Evolutionary conservation across 2,329 filamentous ascomycete genomes (phyloP), one percentile per base, ranked within the genome.

Genomic region (Penicillium sp.): DNA sequence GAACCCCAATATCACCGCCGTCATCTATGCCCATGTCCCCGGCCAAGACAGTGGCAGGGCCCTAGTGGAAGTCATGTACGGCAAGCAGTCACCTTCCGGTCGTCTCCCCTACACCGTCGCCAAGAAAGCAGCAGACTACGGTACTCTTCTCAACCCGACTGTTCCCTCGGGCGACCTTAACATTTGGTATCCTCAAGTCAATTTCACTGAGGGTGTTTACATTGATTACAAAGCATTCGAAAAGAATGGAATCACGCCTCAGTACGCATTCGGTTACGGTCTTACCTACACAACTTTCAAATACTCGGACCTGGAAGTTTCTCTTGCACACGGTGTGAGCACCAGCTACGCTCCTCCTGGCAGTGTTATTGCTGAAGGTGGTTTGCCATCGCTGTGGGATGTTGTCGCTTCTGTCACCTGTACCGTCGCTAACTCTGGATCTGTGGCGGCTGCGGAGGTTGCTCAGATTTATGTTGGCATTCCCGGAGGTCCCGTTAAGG

Each of bases 21-120:
- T 91, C 55, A 78, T 91, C 13, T 90, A 87, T 81, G 88, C 87
- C 29, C 88, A 88, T 64, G 79, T 91, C 21, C 88, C 88, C 0
- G 88, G 88, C 22, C 85, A 90, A 68, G 86, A 91, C 74, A 88
- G 83, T 61, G 89, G 89, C 11, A 90, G 90, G 63, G 82, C 87
- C 1, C 83, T 91, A 27, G 86, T 86, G 2, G 88, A 91, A 67
- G 78, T 91, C 21, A 80, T 91, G 7, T 91, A 89, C 71, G 89
- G 89, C 52, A 76, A 78, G 52, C 78, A 82, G 64, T 86, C 85
- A 69, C 84, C 84, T 27, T 81, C 81, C 52, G 84, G 79, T 63
- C 86, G 86, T 73, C 73, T 82, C 6, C 81, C 83, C 21, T 86
- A 86, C 72, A 86, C 84, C 24, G 77, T 84, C 65, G 84, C 80